Base-by-base conservation (phyloP, 2,329 filamentous ascomycete genomes). In the Raffaelea ambrosiae region DNA sequence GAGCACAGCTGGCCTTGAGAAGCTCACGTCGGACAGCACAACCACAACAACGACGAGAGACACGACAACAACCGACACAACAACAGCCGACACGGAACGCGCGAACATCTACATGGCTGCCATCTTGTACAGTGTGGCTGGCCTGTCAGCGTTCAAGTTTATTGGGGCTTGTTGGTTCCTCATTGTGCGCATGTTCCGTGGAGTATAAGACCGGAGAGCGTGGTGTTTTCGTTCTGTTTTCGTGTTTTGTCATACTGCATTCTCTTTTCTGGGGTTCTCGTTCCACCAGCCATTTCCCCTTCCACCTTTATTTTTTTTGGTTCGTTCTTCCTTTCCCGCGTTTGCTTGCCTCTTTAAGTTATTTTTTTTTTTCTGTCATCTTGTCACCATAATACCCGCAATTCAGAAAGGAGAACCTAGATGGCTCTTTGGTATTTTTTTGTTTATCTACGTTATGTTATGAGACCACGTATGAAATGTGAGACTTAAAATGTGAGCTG, bases 151-250 rank as follows among this genome's bases (percentile, higher is more conserved):
- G 2, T 91, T 96, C 67, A 87, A 91, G 63, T 95, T 96, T 58
- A 68, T 90, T 21, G 90, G 90, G 3, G 87, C 87, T 0, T 74
- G 88, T 66, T 95, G 89, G 88, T 96, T 96, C 70, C 76, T 98
- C 72, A 75, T 97, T 57, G 84, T 91, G 49, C 76, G 89, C 59
- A 77, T 94, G 79, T 91, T 95, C 65, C 80, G 88, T 54, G 81
- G 81, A 56, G 81, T 84, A 49, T 83, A 44, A 44, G 8, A 3
- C 9, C 4, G 19, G 22, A 16, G 22, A 3, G 23, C 16, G 23
- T 14, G 13, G 3, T 42, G 23, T 35, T 13, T 33, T 19, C 29
- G 18, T 9, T 46, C 4, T 46, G 10, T 21, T 43, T 18, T 9
- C 35, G 13, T 21, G 31, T 36, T 18, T 33, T n/a, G 16, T 33